Conservation (phyloP, 176 grass and related monocot species). For the Puccinellia tenuiflora region DNA sequence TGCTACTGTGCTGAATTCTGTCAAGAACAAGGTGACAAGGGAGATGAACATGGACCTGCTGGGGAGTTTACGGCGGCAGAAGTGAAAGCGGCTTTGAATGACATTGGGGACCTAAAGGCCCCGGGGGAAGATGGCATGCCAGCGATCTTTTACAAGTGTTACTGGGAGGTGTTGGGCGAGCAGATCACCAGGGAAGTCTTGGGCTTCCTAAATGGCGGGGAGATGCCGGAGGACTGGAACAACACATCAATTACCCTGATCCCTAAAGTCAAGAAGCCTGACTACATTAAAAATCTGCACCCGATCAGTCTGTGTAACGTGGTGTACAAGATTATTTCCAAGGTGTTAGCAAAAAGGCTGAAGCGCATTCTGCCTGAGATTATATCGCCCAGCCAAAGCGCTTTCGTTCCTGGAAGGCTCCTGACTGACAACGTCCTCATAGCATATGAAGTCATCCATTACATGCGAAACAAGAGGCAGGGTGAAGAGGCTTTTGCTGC, state of each 20-base stretch:
- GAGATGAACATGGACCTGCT: background rate
- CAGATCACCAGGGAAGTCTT: background rate
- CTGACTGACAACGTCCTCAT: background rate
- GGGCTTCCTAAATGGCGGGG: background rate
- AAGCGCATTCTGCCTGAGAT: background rate
- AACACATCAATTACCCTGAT: background rate
- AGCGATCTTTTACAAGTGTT: background rate
- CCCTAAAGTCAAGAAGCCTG: background rate
- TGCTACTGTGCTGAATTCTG: background rate
- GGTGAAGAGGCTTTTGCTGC: background rate
- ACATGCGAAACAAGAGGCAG: background rate
- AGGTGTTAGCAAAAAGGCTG: background rate
- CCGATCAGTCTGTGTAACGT: background rate
- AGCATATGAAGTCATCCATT: background rate
- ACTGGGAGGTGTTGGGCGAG: background rate
- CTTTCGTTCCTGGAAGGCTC: fast-evolving
- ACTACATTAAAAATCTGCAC: background rate
- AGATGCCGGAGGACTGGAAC: background rate
- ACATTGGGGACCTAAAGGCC: background rate
- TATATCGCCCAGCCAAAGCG: background rate
- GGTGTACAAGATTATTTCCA: background rate
- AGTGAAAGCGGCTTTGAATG: fast-evolving
- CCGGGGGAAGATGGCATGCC: background rate
- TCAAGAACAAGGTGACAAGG: background rate
- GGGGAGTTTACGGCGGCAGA: background rate